Evolutionary conservation across 768 basidiomycete genomes (phyloP), one percentile per base, ranked within the genome.

Genomic region (Mrakia blollopis): DNA sequence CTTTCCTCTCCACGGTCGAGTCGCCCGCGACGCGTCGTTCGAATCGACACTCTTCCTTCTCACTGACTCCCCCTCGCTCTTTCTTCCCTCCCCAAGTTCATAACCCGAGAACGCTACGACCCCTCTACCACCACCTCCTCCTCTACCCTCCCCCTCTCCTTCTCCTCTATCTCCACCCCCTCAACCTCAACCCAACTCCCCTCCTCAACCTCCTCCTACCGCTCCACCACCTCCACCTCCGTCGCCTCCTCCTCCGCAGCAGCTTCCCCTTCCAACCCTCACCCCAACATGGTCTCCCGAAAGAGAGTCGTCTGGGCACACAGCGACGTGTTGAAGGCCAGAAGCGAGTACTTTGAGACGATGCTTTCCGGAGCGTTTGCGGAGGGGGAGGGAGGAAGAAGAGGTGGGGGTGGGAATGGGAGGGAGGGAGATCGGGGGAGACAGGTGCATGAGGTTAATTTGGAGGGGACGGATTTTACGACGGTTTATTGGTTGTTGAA

Each of bases 401-500:
- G 54, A 4, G n/a, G 87, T 86, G 32, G 88, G 89, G 79, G 57
- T 13, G 84, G 89, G 76, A 88, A 89, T 80, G 79, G 14, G 44
- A 44, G 47, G 1, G 16, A 50, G 14, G 47, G 47, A 21, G 47
- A 50, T 14, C 16, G 11, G 13, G 18, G 47, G 47, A 21, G 47
- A 50, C 47, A 50, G 47, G 47, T 89, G 0, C 87, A 89, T 81
- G 90, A 88, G 1, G 83, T 92, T 69, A 85, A 90, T n/a, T 89
- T 92, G 10, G 89, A 92, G 79, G 91, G 92, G 82, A 90, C 90
- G 10, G 90, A 91, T 77, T 92, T 90, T 78, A 87, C 89, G 76
- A 92, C 91, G 0, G 87, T 92, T 6, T 92, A 91, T 81, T 92
- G 91, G 91, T 82, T 92, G 37, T 83, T 92, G 50, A 91, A 91